phyloP scores from a whole-genome alignment of 1,284 basidiomycete species.

The Prillingera fragicola region DNA sequence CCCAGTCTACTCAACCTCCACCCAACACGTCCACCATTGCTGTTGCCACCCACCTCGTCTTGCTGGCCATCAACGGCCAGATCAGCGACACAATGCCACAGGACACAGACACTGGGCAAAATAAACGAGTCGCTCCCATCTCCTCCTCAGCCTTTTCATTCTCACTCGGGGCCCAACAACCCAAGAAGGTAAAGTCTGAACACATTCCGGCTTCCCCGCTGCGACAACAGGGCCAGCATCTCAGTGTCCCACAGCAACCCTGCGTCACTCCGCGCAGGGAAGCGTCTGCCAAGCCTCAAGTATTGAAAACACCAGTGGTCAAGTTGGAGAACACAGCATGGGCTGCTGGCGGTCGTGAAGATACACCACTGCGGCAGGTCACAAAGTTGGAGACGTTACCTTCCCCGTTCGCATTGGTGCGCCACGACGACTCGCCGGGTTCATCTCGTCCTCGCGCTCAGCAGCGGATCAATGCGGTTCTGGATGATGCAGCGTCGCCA shows the following conservation, averaged over 20 bases:
- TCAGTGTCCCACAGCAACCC: neutral
- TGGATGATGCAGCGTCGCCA: constrained; percentile 8
- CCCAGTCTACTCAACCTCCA: too few relatives aligned
- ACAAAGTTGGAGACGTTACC: neutral
- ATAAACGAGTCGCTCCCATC: constrained; percentile 24
- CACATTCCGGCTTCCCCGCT: neutral
- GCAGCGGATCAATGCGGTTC: neutral
- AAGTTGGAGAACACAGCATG: too few relatives aligned
- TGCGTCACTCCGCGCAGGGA: neutral
- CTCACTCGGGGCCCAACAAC: constrained; percentile 16
- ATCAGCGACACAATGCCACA: too few relatives aligned
- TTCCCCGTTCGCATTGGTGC: neutral
- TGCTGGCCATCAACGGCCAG: too few relatives aligned
- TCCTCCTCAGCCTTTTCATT: constrained; percentile 28
- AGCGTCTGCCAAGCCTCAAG: neutral
- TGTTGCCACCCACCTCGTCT: too few relatives aligned
- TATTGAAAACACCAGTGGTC: neutral
- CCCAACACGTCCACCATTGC: too few relatives aligned
- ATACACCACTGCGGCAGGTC: neutral
- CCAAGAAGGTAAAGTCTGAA: constrained; percentile 18
- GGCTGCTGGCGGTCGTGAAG: too few relatives aligned
- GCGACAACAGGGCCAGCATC: neutral
- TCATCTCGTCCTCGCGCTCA: neutral
- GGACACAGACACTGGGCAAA: too few relatives aligned
- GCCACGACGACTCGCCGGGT: neutral